Percentiles rank a stretch among this genome's conserved stretches.
Evolutionary conservation across 1,139 yeast species (phyloP).

Genomic region (Sugiyamaella pinicola): DNA sequence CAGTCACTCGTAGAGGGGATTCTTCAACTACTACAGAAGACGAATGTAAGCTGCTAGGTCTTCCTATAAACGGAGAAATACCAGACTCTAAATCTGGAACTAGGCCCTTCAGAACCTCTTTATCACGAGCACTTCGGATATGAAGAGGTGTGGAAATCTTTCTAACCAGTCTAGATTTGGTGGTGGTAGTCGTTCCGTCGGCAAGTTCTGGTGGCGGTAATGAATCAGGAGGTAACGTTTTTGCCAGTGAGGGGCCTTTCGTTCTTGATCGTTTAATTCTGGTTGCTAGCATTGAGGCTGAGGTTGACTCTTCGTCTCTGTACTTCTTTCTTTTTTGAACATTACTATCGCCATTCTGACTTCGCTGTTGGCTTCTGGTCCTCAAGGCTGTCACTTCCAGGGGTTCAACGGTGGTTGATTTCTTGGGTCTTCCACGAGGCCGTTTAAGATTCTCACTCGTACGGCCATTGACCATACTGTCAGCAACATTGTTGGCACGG

Average conservation of each 20-base stretch:
- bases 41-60: not conserved
- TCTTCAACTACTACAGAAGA: not conserved
- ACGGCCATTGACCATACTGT: not conserved
- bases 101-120: not conserved
- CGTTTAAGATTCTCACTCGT: not conserved
- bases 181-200: not conserved
- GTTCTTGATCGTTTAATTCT: not conserved
- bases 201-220: not conserved
- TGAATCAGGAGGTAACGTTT: not conserved
- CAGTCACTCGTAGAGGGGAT: not conserved
- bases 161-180: conserved; percentile 1
- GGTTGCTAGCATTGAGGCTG: not conserved
- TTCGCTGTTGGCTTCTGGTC: too few relatives aligned
- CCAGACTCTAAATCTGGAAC: conserved; percentile 14
- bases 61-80: conserved; percentile 7
- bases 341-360: not conserved
- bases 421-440: conserved; percentile 5
- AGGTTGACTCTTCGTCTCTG: not conserved
- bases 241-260: not conserved
- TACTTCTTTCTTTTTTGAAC: not conserved
- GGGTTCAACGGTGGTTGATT: not conserved
- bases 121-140: conserved; percentile 6
- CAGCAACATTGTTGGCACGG: not conserved
- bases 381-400: not conserved
- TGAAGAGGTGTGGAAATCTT: conserved; percentile 9